phyloP scores from a whole-genome alignment of 2,329 filamentous ascomycete genomes.

The Phialemonium atrogriseum region DNA sequence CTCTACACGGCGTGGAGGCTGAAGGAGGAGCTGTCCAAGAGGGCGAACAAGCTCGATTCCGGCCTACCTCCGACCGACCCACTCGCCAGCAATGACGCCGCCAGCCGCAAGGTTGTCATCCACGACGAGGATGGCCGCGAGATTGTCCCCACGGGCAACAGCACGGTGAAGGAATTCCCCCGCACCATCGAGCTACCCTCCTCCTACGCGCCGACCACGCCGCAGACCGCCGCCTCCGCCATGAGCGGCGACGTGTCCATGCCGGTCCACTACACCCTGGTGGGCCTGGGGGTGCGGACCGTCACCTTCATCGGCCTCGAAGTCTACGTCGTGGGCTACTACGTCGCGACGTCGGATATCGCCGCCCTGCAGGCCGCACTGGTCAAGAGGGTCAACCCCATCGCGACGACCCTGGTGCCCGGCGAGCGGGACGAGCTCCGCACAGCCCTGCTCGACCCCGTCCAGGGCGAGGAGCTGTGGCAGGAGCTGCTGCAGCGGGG shows the following conservation, averaged over 20 bases:
- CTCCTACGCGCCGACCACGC: constrained; percentile 18
- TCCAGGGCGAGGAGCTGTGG: constrained; percentile 66
- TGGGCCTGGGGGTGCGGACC: constrained; percentile 79
- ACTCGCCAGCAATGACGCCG: constrained; percentile 39
- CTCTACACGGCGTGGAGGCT: constrained; percentile 45
- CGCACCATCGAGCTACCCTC: constrained; percentile 56
- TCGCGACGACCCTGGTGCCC: constrained; percentile 75
- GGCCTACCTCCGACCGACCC: constrained; percentile 32
- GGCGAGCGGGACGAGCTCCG: constrained; percentile 71
- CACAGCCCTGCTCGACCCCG: constrained; percentile 59
- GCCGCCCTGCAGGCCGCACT: constrained; percentile 70
- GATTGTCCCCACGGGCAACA: constrained; percentile 73
- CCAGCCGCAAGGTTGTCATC: constrained; percentile 49
- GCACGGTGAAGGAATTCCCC: constrained; percentile 72
- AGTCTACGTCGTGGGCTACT: constrained; percentile 91
- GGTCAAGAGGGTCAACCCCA: constrained; percentile 64
- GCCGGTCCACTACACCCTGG: constrained; percentile 68
- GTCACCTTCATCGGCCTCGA: constrained; percentile 86
- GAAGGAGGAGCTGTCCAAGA: constrained; percentile 25
- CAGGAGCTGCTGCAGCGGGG: constrained; percentile 56
- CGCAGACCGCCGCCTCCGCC: constrained; percentile 28
- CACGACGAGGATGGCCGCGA: constrained; percentile 64
- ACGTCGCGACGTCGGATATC: constrained; percentile 78
- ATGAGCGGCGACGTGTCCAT: constrained; percentile 11
- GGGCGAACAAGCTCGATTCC: constrained; percentile 30